Evolutionary conservation across 2,329 filamentous ascomycete species (phyloP).

Genomic region (Fusarium pseudograminearum): DNA sequence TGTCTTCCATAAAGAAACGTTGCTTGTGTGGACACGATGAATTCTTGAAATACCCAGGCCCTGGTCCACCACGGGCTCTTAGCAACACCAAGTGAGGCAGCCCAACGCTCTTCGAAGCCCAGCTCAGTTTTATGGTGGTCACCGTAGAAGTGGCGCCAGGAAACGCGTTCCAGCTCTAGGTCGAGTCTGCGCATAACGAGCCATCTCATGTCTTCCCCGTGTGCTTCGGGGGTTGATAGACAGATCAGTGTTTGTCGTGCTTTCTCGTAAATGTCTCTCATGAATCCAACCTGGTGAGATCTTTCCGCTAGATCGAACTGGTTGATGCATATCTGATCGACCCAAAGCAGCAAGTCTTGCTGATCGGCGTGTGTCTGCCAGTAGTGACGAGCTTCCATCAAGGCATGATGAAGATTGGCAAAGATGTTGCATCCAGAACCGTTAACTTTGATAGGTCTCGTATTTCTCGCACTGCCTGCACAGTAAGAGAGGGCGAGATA

Average conservation of each 20-base stretch:
- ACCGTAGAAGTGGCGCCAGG: too few relatives aligned
- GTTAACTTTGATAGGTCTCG: background rate
- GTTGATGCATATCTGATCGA: slow-evolving; percentile 25
- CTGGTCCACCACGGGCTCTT: slow-evolving; percentile 14
- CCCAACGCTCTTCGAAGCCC: background rate
- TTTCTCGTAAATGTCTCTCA: slow-evolving; percentile 3
- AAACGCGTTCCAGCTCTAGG: too few relatives aligned
- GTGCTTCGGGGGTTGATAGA: background rate
- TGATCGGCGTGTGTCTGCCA: background rate
- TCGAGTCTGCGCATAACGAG: background rate
- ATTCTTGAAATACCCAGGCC: slow-evolving; percentile 23
- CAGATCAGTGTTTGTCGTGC: background rate
- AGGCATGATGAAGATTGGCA: slow-evolving; percentile 12
- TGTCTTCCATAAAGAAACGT: background rate
- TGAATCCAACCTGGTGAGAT: slow-evolving; percentile 26
- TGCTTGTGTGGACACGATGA: background rate
- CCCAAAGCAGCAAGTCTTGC: slow-evolving; percentile 2
- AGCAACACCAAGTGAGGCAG: fast-evolving
- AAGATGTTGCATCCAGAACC: slow-evolving; percentile 5
- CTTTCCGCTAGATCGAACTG: slow-evolving; percentile 5
- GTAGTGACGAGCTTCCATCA: background rate
- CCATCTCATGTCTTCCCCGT: background rate
- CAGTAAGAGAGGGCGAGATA: slow-evolving; percentile 23
- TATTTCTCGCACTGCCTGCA: background rate
- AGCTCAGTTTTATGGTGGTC: too few relatives aligned